Evolutionary conservation across 2,329 filamentous ascomycete genomes (phyloP).

Genomic region (Fusarium pilosicola): DNA sequence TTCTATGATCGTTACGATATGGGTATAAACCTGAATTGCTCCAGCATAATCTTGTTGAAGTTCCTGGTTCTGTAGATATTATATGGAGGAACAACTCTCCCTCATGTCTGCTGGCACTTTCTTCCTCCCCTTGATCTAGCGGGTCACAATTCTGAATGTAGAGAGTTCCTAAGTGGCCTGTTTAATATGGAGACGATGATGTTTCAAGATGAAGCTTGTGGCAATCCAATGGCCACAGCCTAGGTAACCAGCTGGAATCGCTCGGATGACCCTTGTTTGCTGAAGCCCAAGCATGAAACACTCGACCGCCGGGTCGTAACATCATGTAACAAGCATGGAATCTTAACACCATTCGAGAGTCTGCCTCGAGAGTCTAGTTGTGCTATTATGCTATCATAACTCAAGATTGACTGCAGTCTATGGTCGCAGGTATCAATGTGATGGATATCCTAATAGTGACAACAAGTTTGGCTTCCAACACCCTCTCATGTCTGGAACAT

Average conservation of each 20-base stretch:
- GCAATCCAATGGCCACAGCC: neutral
- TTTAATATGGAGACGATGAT: conserved; percentile 31
- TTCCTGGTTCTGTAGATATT: neutral
- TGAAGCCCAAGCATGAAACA: conserved; percentile 11
- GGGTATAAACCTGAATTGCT: neutral
- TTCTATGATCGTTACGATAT: neutral
- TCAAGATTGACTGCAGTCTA: conserved; percentile 1
- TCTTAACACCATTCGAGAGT: neutral
- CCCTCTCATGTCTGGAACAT: neutral
- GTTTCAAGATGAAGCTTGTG: conserved; percentile 19
- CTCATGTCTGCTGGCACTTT: neutral
- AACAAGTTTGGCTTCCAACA: neutral
- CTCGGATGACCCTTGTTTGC: conserved; percentile 7
- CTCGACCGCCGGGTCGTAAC: neutral
- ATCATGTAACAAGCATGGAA: conserved; percentile 12
- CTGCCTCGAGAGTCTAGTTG: neutral
- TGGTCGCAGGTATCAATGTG: neutral
- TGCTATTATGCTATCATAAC: conserved; percentile 2
- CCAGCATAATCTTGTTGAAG: neutral
- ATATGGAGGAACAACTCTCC: neutral
- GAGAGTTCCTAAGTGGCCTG: conserved; percentile 21
- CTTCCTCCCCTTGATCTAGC: neutral
- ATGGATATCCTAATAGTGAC: neutral
- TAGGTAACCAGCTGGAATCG: conserved; percentile 5
- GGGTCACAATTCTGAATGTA: neutral